Evolutionary conservation across 352 stramenopile genomes (phyloP).

Genomic region (Globisporangium paroecandrum): DNA sequence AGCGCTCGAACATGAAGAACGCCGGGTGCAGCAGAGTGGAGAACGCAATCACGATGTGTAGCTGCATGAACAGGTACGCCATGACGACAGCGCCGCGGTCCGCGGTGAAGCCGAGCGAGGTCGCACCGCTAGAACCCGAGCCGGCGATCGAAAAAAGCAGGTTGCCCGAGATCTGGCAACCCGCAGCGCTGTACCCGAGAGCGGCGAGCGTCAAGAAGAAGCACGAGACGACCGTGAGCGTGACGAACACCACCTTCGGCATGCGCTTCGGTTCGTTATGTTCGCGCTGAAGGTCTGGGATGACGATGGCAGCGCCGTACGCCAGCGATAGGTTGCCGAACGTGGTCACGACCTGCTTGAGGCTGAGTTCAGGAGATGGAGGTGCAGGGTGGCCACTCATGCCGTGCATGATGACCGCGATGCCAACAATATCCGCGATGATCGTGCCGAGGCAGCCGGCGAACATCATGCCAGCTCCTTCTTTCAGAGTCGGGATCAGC

Average conservation of each 20-base stretch:
- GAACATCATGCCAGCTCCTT: constrained; percentile 31
- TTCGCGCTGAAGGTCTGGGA: constrained; percentile 43
- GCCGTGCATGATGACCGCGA: constrained; percentile 29
- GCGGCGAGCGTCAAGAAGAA: constrained; percentile 41
- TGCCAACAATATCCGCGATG: constrained; percentile 35
- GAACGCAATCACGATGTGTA: constrained; percentile 55
- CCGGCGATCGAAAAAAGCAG: constrained; percentile 47
- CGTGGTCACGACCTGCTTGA: constrained; percentile 37
- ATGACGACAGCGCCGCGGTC: constrained; percentile 33
- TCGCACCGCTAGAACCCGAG: constrained; percentile 18
- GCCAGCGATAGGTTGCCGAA: constrained; percentile 56
- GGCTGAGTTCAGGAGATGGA: constrained; percentile 29
- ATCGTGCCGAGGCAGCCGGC: constrained; percentile 41
- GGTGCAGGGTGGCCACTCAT: constrained; percentile 33
- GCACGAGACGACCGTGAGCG: constrained; percentile 30
- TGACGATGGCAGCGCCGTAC: constrained; percentile 48
- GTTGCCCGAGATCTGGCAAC: constrained; percentile 47
- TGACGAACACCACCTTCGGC: constrained; percentile 43
- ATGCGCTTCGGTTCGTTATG: constrained; percentile 46
- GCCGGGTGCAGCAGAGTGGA: constrained; percentile 39
- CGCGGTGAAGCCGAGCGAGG: constrained; percentile 35
- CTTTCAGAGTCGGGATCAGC: constrained; percentile 45
- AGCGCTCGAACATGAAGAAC: constrained; percentile 45
- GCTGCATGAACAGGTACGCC: constrained; percentile 47
- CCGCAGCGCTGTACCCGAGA: constrained; percentile 29